Conservation (phyloP, 805 yeast genomes). For the Saccharomycopsis selenospora region DNA sequence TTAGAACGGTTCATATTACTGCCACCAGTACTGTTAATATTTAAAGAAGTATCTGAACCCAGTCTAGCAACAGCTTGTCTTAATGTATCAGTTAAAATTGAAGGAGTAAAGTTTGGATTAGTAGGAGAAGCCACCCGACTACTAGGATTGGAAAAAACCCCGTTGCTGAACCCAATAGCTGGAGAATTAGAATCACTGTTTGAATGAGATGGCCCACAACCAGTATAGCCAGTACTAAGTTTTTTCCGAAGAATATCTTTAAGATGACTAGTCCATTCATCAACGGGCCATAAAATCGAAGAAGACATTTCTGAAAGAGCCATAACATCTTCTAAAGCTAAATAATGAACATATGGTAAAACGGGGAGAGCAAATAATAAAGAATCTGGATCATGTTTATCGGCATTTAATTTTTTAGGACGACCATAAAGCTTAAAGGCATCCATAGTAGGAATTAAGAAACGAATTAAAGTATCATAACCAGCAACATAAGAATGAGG, state of each 20-base stretch:
- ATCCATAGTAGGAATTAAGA: conserved; percentile 67
- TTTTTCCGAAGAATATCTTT: conserved; percentile 50
- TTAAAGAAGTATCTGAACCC: neutral
- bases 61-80: neutral
- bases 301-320: conserved; percentile 34
- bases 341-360: conserved; percentile 66
- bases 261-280: conserved; percentile 54
- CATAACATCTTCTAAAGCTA: conserved; percentile 54
- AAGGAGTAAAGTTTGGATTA: conserved; percentile 34
- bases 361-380: conserved; percentile 78
- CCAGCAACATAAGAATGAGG: conserved; percentile 78
- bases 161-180: conserved; percentile 32
- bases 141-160: conserved; percentile 17
- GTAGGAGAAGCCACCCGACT: conserved; percentile 29
- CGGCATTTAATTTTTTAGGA: conserved; percentile 67
- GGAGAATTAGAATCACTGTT: conserved; percentile 53
- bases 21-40: neutral
- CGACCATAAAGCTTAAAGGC: conserved; percentile 76
- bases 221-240: conserved; percentile 55
- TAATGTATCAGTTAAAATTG: conserved; percentile 1
- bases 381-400: conserved; percentile 57
- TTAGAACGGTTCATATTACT: neutral
- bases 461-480: conserved; percentile 76
- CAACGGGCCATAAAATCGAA: conserved; percentile 40
- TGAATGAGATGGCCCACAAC: conserved; percentile 67